These are phyloP conservation scores for Thuja plicata DNA, from an alignment of 83 land plant species.

Conservation along the genomic window DNA sequence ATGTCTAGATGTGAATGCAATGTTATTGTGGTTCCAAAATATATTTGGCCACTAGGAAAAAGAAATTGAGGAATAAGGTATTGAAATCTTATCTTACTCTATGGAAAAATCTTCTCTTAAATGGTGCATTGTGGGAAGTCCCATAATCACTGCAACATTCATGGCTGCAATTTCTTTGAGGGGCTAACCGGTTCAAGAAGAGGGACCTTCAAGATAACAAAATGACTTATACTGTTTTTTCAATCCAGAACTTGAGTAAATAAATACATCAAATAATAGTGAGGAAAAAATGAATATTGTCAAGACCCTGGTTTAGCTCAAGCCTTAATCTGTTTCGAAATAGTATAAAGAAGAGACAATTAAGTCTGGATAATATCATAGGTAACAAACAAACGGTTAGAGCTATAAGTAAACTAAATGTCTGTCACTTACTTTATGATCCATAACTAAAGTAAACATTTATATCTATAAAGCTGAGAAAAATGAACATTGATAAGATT, in stretches of 20 bases:
- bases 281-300: not conserved
- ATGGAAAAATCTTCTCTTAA: not conserved
- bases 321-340: not conserved
- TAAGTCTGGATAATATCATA: not conserved
- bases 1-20: not conserved
- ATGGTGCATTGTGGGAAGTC: not conserved
- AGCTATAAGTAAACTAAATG: not conserved
- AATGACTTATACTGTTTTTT: not conserved
- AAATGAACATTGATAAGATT: not conserved
- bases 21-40: not conserved
- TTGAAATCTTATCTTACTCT: not conserved
- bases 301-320: not conserved
- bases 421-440: not conserved
- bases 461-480: not conserved
- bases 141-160: not conserved
- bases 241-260: not conserved
- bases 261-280: not conserved
- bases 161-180: not conserved
- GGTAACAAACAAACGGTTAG: not conserved
- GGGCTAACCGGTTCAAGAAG: not conserved
- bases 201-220: not conserved
- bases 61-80: not conserved
- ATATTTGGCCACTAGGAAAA: not conserved
- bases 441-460: not conserved
- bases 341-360: not conserved